Percentiles rank a stretch among this genome's conserved stretches.
phyloP scores from a whole-genome alignment of 106 monocot species.

The Apostasia ramifera region DNA sequence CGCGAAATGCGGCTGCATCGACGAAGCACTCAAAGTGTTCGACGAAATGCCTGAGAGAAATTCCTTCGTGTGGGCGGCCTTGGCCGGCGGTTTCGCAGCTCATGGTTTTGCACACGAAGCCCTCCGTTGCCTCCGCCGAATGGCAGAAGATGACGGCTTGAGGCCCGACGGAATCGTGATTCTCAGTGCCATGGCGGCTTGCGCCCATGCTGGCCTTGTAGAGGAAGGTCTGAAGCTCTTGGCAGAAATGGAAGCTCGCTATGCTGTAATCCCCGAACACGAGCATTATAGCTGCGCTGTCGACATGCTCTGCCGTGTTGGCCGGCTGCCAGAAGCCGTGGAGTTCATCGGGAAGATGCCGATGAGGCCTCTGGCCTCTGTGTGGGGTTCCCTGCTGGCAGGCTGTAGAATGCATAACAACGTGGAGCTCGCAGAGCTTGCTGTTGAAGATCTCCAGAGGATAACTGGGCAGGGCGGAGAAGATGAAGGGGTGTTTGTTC shows the following conservation, averaged over 20 bases:
- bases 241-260: conserved; percentile 17
- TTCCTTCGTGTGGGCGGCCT: conserved; percentile 36
- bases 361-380: conserved; percentile 43
- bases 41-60: conserved; percentile 22
- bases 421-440: conserved; percentile 52
- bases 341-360: conserved; percentile 44
- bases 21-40: conserved; percentile 33
- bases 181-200: conserved; percentile 41
- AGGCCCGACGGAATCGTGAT: conserved; percentile 39
- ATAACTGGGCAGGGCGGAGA: conserved; percentile 17
- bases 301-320: conserved; percentile 58
- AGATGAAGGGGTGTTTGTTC: conserved; percentile 55
- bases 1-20: conserved; percentile 52
- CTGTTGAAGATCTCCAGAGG: conserved; percentile 32
- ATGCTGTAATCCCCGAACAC: conserved; percentile 27
- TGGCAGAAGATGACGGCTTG: conserved; percentile 41
- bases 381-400: conserved; percentile 55
- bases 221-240: conserved; percentile 36
- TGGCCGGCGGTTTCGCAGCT: conserved; percentile 51
- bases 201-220: conserved; percentile 46
- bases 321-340: conserved; percentile 38
- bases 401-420: conserved; percentile 39
- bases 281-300: conserved; percentile 65
- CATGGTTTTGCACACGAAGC: conserved; percentile 48
- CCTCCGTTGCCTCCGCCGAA: conserved; percentile 26